phyloP scores from a whole-genome alignment of 176 grass and related monocot species.

The Metroxylon sagu region DNA sequence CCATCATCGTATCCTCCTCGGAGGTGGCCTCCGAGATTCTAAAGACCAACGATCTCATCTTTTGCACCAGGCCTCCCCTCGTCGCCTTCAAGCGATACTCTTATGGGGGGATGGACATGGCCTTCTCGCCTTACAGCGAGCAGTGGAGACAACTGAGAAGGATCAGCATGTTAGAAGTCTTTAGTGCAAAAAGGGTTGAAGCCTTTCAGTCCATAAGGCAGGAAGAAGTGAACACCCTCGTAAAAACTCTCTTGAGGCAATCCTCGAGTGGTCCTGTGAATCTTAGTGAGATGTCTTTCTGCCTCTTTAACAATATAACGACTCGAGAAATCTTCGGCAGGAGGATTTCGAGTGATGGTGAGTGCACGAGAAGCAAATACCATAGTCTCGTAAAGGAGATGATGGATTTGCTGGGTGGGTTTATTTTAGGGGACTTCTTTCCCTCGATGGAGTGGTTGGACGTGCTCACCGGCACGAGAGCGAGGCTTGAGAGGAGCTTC shows the following conservation, averaged over 20 bases:
- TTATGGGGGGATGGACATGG: not conserved
- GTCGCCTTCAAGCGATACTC: not conserved
- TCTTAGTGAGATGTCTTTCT: not conserved
- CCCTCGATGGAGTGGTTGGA: not conserved
- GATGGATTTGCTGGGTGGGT: not conserved
- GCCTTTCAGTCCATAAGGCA: constrained; percentile 6
- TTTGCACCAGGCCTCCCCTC: not conserved
- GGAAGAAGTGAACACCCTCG: constrained; percentile 1
- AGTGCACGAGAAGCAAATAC: not conserved
- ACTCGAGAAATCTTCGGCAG: constrained; percentile 2
- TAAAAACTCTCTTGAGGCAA: not conserved
- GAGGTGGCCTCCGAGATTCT: not conserved
- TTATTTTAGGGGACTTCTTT: constrained; percentile 4
- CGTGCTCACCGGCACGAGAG: not conserved
- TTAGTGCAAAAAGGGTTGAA: not conserved
- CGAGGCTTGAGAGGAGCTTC: constrained; percentile 6
- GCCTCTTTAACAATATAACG: not conserved
- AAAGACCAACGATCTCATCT: constrained; percentile 3
- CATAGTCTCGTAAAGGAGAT: not conserved
- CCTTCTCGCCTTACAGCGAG: not conserved
- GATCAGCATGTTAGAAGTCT: not conserved
- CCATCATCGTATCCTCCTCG: constrained; percentile 1
- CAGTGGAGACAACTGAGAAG: not conserved
- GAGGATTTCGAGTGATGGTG: not conserved
- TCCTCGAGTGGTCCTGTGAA: not conserved